phyloP scores from a whole-genome alignment of 768 basidiomycete species.

The Tricholoma sp. region DNA sequence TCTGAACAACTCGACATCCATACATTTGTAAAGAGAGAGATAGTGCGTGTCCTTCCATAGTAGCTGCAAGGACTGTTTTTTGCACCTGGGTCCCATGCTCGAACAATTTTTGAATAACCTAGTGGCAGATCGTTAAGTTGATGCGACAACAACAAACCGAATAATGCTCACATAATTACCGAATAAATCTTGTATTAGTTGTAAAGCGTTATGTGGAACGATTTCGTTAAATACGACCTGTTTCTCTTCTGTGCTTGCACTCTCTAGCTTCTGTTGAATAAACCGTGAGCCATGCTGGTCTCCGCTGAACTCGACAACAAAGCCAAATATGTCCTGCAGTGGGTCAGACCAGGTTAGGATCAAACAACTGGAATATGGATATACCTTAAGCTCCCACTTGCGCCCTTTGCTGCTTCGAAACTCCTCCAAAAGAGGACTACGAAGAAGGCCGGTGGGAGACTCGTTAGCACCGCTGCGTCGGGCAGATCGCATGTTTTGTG shows the following conservation, averaged over 20 bases:
- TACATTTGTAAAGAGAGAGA: constrained; percentile 87
- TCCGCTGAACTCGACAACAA: constrained; percentile 85
- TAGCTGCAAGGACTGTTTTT: constrained; percentile 58
- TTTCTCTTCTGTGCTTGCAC: constrained; percentile 73
- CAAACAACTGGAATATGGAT: constrained; percentile 16
- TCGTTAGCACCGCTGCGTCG: constrained; percentile 41
- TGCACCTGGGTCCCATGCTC: constrained; percentile 80
- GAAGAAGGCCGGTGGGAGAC: constrained; percentile 34
- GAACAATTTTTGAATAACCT: constrained; percentile 94
- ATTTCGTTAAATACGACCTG: constrained; percentile 84
- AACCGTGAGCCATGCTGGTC: constrained; percentile 99
- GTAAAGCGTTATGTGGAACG: constrained; percentile 65
- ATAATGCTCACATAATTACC: constrained; percentile 80
- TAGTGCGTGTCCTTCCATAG: constrained; percentile 76
- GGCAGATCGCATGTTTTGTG: constrained; percentile 34
- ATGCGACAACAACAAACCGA: background rate
- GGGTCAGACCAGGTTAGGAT: constrained; percentile 8
- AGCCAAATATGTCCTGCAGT: constrained; percentile 76
- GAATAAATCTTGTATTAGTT: constrained; percentile 87
- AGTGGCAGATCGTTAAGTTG: constrained; percentile 1
- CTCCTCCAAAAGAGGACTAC: constrained; percentile 78
- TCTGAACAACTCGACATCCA: constrained; percentile 93
- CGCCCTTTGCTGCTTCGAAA: constrained; percentile 76
- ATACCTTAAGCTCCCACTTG: constrained; percentile 78
- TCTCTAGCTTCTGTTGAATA: constrained; percentile 84